Conservation (phyloP, 1,284 basidiomycete species). For the Apiotrichum veenhuisii region DNA sequence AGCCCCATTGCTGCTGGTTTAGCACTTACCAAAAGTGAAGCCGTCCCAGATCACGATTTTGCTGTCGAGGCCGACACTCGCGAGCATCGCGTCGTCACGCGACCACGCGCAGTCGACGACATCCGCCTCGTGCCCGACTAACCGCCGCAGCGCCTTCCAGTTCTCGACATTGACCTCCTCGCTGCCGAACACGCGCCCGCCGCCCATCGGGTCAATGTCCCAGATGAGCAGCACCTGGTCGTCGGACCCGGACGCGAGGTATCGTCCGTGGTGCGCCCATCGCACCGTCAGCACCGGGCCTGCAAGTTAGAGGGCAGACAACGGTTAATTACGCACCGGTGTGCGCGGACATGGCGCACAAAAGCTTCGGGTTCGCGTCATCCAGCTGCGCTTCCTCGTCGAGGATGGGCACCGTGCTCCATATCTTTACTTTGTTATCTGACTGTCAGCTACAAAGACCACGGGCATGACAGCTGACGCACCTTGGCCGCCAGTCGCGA, state of each 20-base stretch:
- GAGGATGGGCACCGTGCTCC: conserved; percentile 91
- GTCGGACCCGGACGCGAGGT: conserved; percentile 94
- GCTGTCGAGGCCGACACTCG: conserved; percentile 90
- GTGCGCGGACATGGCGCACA: conserved; percentile 90
- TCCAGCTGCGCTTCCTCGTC: conserved; percentile 67
- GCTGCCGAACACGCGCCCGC: conserved; percentile 83
- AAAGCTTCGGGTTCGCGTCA: conserved; percentile 72
- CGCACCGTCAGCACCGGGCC: conserved; percentile 88
- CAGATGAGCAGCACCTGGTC: conserved; percentile 95
- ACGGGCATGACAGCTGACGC: conserved; percentile 6
- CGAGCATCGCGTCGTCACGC: conserved; percentile 82
- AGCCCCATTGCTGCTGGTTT: background rate
- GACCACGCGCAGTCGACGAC: conserved; percentile 96
- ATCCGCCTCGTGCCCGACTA: conserved; percentile 95
- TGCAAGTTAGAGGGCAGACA: conserved; percentile 19
- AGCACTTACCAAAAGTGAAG: conserved; percentile 66
- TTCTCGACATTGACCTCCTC: conserved; percentile 94
- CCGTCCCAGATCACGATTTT: conserved; percentile 91
- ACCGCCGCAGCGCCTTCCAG: conserved; percentile 87
- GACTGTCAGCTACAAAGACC: conserved; percentile 2
- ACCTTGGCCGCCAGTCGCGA: conserved; percentile 88
- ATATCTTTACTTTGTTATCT: conserved; percentile 94
- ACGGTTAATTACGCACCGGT: conserved; percentile 56
- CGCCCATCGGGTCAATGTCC: conserved; percentile 83
- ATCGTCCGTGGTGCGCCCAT: conserved; percentile 91